Evolutionary conservation across 2,329 filamentous ascomycete genomes (phyloP), one percentile per base, ranked within the genome.

Genomic region (Microcyclospora pomicola): DNA sequence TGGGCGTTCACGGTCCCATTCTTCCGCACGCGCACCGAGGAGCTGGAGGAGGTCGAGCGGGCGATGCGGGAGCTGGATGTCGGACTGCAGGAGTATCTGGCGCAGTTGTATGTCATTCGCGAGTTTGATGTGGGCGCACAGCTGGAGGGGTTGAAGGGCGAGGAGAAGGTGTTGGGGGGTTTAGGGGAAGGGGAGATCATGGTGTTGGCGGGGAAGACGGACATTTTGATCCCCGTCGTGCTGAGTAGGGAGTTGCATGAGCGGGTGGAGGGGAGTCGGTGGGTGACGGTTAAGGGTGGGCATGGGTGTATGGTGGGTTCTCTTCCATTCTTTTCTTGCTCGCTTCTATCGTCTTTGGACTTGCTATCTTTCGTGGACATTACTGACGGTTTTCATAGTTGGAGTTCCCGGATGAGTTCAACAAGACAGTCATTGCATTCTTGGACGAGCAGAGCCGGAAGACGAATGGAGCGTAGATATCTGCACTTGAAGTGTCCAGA

Each of bases 1-100:
- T 51, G 49, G 49, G 45, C 45, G n/a, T 51, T 49, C 41, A 51
- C 49, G 1, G 45, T 49, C 2, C 39, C 41, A 6, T 51, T 49
- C 34, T 49, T 51, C 35, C 34, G 40, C 9, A 37, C 31, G 2
- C 14, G 42, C 1, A 36, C 33, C 6, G 41, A 37, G 7, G 46
- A 49, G 29, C 16, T 50, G 31, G 16, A 32, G 36, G 41, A 33
- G n/a, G 34, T 50, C 10, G 48, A 51, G 15, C 33, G 41, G 28
- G 46, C 41, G 13, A 49, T 51, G 49, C 24, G 36, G 33, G 12
- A 35, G n/a, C 37, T 51, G 27, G 44, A 47, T 14, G 49, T 51
- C 42, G 14, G 31, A 9, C 10, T 45, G 32, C 42, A 44, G 9
- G 42, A 32, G 31, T 51, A 51, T 40, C 27, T 51, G 30, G 41